These are phyloP conservation scores for Gastrodia elata DNA, from an alignment of 106 monocot genomes.

Conservation along the genomic window DNA sequence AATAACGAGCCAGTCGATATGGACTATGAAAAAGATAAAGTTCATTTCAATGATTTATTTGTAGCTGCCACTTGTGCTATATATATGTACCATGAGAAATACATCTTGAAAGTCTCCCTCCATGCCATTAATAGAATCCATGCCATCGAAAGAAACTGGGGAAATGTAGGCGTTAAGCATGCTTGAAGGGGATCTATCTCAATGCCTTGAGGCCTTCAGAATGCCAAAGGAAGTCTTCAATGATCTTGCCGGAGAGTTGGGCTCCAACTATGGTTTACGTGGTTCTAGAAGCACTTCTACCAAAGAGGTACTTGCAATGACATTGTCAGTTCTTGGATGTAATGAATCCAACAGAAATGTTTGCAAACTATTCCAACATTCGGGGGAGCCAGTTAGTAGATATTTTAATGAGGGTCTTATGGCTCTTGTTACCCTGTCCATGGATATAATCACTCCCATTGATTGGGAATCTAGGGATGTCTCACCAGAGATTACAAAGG, in stretches of 20 bases:
- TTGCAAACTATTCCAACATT: slow-evolving; percentile 3
- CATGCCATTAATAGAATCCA: too few relatives aligned
- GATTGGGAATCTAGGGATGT: not conserved
- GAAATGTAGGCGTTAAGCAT: not conserved
- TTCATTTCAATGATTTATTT: slow-evolving; percentile 8
- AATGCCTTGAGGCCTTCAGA: slow-evolving; percentile 2
- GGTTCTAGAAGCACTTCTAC: slow-evolving; percentile 3
- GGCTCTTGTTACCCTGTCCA: not conserved
- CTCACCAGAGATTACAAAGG: not conserved
- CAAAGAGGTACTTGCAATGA: slow-evolving; percentile 2
- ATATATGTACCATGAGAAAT: slow-evolving; percentile 3
- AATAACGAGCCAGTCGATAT: not conserved
- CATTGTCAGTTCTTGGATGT: slow-evolving; percentile 3
- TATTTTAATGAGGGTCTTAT: slow-evolving; percentile 4
- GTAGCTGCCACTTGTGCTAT: slow-evolving; percentile 6
- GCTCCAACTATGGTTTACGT: not conserved
- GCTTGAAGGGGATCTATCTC: not conserved
- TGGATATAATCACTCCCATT: slow-evolving; percentile 1
- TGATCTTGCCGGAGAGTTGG: slow-evolving; percentile 3
- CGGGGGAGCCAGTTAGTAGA: slow-evolving; percentile 10
- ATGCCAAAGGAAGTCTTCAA: slow-evolving; percentile 4
- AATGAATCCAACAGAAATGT: slow-evolving; percentile 6
- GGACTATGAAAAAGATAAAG: slow-evolving; percentile 7
- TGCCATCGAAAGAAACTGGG: slow-evolving; percentile 6
- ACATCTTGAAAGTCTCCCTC: slow-evolving; percentile 2